Evolutionary conservation across 2,329 filamentous ascomycete species (phyloP).

Genomic region (Calonectria naviculata): DNA sequence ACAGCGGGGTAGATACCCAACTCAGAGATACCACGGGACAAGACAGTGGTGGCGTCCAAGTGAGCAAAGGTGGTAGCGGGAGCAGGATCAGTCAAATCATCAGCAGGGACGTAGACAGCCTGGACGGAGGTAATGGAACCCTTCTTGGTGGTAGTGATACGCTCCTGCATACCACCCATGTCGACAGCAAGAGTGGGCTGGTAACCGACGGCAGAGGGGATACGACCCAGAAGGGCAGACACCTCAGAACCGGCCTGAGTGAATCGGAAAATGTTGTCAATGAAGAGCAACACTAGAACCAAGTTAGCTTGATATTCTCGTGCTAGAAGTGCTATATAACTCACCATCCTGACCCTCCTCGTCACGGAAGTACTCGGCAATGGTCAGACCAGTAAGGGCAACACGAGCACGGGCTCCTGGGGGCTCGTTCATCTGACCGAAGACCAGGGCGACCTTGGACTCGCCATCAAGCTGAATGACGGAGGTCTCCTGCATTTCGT

Average conservation of each 20-base stretch:
- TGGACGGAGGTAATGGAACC: constrained; percentile 99
- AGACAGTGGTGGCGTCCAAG: constrained; percentile 99
- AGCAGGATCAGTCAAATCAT: constrained; percentile 99
- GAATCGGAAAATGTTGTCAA: constrained; percentile 99
- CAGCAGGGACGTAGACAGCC: constrained; percentile 99
- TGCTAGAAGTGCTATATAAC: constrained; percentile 40
- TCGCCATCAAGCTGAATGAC: constrained; percentile 99
- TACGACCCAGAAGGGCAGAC: constrained; percentile 99
- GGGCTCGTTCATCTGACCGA: constrained; percentile 99
- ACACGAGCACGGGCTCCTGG: constrained; percentile 99
- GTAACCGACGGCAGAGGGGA: constrained; percentile 99
- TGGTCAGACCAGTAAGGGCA: constrained; percentile 87
- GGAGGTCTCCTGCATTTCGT: constrained; percentile 99
- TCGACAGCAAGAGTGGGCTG: constrained; percentile 98
- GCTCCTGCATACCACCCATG: constrained; percentile 99
- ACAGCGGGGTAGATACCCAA: constrained; percentile 99
- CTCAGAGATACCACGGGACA: constrained; percentile 99
- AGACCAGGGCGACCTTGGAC: constrained; percentile 99
- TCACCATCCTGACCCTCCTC: constrained; percentile 85
- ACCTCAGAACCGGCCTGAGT: constrained; percentile 99
- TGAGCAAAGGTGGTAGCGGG: constrained; percentile 99
- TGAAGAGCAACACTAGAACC: constrained; percentile 90
- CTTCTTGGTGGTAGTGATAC: constrained; percentile 99
- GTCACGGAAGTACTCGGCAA: constrained; percentile 86
- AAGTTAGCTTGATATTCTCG: constrained; percentile 3